Conservation (phyloP, 345 rosid species). For the Salix brachista region DNA sequence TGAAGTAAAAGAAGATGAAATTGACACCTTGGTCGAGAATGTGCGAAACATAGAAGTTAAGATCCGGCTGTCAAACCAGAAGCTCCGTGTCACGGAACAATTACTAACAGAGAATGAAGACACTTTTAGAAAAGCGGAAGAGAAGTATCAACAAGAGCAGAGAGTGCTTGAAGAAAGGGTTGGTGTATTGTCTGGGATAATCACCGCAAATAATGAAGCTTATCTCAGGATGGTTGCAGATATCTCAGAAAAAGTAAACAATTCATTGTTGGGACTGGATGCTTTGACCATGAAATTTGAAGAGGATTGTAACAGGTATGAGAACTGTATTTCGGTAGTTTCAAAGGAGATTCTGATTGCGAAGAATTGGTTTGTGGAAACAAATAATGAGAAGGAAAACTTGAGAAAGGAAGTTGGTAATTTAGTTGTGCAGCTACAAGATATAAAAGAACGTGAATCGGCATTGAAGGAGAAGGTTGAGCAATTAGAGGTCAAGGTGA, state of each 20-base stretch:
- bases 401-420: conserved; percentile 32
- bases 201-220: conserved; percentile 37
- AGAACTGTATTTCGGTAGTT: conserved; percentile 36
- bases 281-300: conserved; percentile 36
- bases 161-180: conserved; percentile 54
- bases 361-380: conserved; percentile 42
- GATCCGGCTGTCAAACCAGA: conserved; percentile 89
- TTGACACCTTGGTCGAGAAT: conserved; percentile 45
- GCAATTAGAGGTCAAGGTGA: conserved; percentile 42
- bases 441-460: conserved; percentile 32
- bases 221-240: conserved; percentile 41
- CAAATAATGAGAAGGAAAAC: conserved; percentile 34
- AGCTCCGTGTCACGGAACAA: conserved; percentile 84
- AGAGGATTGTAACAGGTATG: conserved; percentile 32
- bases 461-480: conserved; percentile 37
- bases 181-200: conserved; percentile 26
- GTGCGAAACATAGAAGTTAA: conserved; percentile 63
- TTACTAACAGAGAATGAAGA: conserved; percentile 73
- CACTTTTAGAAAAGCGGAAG: conserved; percentile 53
- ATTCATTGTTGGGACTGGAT: conserved; percentile 39
- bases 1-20: conserved; percentile 80
- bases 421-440: conserved; percentile 34
- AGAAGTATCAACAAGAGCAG: conserved; percentile 56
- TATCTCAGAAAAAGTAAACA: conserved; percentile 37
- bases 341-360: conserved; percentile 40